phyloP scores from a whole-genome alignment of 2,329 filamentous ascomycete species.

The Colletotrichum horii region DNA sequence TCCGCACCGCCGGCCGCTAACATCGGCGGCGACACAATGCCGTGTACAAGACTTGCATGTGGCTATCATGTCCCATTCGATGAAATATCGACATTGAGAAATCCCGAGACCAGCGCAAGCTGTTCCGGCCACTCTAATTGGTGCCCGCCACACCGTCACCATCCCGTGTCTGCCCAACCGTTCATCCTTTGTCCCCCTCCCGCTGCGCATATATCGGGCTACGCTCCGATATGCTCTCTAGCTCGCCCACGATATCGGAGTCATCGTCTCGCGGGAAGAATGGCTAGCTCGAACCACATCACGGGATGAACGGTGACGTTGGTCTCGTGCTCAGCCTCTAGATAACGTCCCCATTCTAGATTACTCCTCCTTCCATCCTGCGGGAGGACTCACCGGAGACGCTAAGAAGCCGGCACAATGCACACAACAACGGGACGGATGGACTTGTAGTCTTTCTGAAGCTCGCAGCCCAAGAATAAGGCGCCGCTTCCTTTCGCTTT shows the following conservation, averaged over 20 bases:
- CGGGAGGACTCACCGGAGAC: background rate
- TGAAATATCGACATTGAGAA: background rate
- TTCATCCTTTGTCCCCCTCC: background rate
- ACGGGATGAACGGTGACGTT: background rate
- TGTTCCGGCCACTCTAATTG: background rate
- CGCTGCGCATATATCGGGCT: background rate
- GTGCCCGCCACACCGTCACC: background rate
- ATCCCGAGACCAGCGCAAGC: background rate
- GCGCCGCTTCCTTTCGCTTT: background rate
- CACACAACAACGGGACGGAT: background rate
- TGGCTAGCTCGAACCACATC: background rate
- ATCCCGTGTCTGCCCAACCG: background rate
- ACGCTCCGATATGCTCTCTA: background rate
- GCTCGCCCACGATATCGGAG: background rate
- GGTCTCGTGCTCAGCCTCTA: background rate
- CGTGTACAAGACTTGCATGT: slow-evolving; percentile 4
- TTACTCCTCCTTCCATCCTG: background rate
- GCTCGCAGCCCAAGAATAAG: background rate
- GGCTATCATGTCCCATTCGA: background rate
- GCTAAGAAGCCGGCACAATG: background rate
- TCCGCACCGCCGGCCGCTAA: background rate
- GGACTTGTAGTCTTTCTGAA: background rate
- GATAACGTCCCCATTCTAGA: background rate
- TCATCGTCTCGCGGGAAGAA: background rate
- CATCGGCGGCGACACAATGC: background rate